Evolutionary conservation across 331 rosid genomes (phyloP), one percentile per base, ranked within the genome.

Genomic region (Quercus lobata): DNA sequence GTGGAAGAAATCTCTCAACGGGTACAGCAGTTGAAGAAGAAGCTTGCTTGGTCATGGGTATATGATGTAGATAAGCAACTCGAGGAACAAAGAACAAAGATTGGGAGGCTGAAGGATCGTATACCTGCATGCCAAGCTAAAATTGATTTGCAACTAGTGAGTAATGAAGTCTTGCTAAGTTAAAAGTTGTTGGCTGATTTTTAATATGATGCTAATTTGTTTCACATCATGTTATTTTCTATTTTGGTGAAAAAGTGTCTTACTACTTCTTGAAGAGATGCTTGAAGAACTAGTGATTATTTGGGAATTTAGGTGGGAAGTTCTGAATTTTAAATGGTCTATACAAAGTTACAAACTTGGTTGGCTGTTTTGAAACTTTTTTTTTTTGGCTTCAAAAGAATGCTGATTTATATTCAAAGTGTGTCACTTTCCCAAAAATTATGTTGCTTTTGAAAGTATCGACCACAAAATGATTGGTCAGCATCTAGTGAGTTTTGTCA

Each of bases 31-130:
- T 80, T 93, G 75, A 95, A 88, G 86, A 92, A 91, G 81, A 93
- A 93, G 87, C 99, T 93, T 63, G 97, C 99, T 5, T 95, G 99
- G 99, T 86, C 97, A 53, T 95, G 96, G 97, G 96, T 95, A 68
- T 91, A 89, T 84, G 90, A 91, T 56, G 91, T 89, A 69, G 97
- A 95, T 81, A 86, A 74, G 82, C 83, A 93, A 57, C 88, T 95
- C 52, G 83, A 74, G 81, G 82, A 78, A 52, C 91, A 93, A 72
- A 81, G 77, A 79, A 53, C 29, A 58, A 87, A 15, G 69, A 85
- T 95, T 52, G 94, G 80, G 79, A 93, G 84, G 87, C 84, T 89
- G 61, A 93, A 88, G 78, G 90, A 61, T 74, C 94, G 96, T 57
- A 73, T 95, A 77, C 99, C 99, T 72, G 76, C 73, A 37, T 90